Evolutionary conservation across 2,329 filamentous ascomycete genomes (phyloP), one percentile per base, ranked within the genome.

Genomic region (Botrytis porri): DNA sequence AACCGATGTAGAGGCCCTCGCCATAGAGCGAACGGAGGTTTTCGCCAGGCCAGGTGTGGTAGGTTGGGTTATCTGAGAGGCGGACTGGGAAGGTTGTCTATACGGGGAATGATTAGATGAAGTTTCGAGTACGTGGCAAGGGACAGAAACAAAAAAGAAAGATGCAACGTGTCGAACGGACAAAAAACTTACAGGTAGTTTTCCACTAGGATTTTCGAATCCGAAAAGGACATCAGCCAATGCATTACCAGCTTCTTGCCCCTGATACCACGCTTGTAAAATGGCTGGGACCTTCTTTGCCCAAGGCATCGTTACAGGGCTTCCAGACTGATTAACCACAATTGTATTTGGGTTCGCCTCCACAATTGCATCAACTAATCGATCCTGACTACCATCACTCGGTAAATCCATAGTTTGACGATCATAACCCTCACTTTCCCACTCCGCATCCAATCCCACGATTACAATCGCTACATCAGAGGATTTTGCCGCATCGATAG

Each of bases 391-490:
- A 62, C 84, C 87, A 74, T 86, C 83, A 41, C 82, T 83, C 51
- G 89, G 88, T 7, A 91, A 82, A 75, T 89, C 87, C 86, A 90
- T 88, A 72, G 84, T 87, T 72, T 85, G 83, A 64, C 90, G 86
- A 79, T 93, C 91, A 74, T 92, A 92, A 1, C 91, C 91, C 80
- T 93, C 91, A 2, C 90, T 92, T 79, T 93, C 91, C 90, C 90
- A 93, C 80, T 93, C 91, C 9, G 88, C 88, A 79, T 93, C 91
- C 0, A 93, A 84, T 1, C 91, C 91, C 16, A 92, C 87, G 66
- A 93, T 86, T 1, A 93, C 85, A 10, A 93, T 83, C 3, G 90
- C 91, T 22, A 92, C 88, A 77, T 93, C 90, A 0, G 89, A 88
- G 3, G 84, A 84, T 74, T 83, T 87, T 14, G 91, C 91, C 2